phyloP scores from a whole-genome alignment of 805 yeast genomes.

The Candida oleophila region DNA sequence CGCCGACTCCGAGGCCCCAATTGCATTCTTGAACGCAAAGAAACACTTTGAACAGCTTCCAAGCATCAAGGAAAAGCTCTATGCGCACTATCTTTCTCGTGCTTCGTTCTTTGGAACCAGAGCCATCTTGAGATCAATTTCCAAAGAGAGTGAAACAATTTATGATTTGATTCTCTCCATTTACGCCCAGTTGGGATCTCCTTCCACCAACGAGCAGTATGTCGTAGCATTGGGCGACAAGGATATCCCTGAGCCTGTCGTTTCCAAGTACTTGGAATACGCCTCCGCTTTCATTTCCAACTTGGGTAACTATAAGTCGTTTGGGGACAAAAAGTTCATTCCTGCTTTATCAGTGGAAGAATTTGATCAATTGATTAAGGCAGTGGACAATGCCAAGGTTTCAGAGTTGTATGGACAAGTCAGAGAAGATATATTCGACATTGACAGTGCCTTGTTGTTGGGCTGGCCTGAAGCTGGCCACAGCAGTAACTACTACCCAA shows the following conservation, averaged over 20 bases:
- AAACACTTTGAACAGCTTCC: slow-evolving; percentile 67
- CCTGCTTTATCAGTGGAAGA: slow-evolving; percentile 55
- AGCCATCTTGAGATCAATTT: slow-evolving; percentile 75
- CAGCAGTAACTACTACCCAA: slow-evolving; percentile 69
- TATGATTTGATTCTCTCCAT: slow-evolving; percentile 66
- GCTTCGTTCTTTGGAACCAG: slow-evolving; percentile 86
- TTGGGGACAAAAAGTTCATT: slow-evolving; percentile 85
- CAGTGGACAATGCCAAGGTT: slow-evolving; percentile 34
- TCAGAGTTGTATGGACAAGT: slow-evolving; percentile 41
- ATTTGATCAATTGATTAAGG: slow-evolving; percentile 45
- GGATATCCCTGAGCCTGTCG: slow-evolving; percentile 16
- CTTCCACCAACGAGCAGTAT: slow-evolving; percentile 35
- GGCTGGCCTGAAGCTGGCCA: slow-evolving; percentile 83
- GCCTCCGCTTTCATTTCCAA: slow-evolving; percentile 74
- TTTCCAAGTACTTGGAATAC: slow-evolving; percentile 59
- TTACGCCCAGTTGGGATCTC: slow-evolving; percentile 51
- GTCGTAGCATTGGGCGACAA: slow-evolving; percentile 33
- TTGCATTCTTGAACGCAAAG: slow-evolving; percentile 55
- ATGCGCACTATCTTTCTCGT: slow-evolving; percentile 80
- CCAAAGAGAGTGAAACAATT: slow-evolving; percentile 75
- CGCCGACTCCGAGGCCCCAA: slow-evolving; percentile 46
- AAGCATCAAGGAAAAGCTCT: slow-evolving; percentile 52
- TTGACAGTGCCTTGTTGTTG: slow-evolving; percentile 47
- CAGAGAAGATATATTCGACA: slow-evolving; percentile 50
- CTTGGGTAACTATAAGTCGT: slow-evolving; percentile 79